These are phyloP conservation scores for Hanseniaspora jakobsenii DNA, from an alignment of 805 yeast genomes.

Conservation along the genomic window DNA sequence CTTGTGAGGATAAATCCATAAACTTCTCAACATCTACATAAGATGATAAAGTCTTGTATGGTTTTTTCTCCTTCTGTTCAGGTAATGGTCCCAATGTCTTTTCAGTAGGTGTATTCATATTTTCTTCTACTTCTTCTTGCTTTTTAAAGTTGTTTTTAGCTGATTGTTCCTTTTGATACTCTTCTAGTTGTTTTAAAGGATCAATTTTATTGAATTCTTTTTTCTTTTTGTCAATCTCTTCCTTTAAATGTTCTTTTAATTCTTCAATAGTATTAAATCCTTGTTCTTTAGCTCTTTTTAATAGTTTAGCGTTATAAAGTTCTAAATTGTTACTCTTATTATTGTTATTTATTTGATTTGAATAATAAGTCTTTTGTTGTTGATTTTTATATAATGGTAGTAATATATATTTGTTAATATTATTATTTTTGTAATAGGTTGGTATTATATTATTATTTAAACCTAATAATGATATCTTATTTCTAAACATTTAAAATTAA, in stretches of 20 bases:
- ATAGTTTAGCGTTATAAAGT: slow-evolving; percentile 30
- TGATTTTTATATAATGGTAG: too few species aligned
- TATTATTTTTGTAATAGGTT: too few species aligned
- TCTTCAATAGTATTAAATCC: slow-evolving; percentile 38
- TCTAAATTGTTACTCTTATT: slow-evolving; percentile 21
- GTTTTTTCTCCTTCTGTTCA: slow-evolving; percentile 28
- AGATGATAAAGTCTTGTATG: slow-evolving; percentile 61
- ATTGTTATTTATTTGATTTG: too few species aligned
- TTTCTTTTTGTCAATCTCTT: slow-evolving; percentile 44
- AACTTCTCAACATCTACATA: slow-evolving; percentile 62
- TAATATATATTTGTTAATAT: too few species aligned
- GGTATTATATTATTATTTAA: too few species aligned
- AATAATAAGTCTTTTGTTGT: too few species aligned
- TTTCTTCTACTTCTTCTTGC: slow-evolving; percentile 24
- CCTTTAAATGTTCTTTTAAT: slow-evolving; percentile 49
- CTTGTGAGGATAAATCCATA: slow-evolving; percentile 41
- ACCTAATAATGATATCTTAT: too few species aligned
- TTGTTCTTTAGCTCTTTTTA: slow-evolving; percentile 29
- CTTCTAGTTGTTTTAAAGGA: slow-evolving; percentile 58
- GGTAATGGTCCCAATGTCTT: slow-evolving; percentile 29
- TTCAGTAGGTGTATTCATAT: slow-evolving; percentile 20
- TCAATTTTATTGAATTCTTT: slow-evolving; percentile 50
- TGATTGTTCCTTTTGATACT: slow-evolving; percentile 32
- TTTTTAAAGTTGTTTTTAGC: too few species aligned
- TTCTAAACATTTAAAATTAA: too few species aligned